phyloP scores from a whole-genome alignment of 306 rosid species.

The Cucumis melo region DNA sequence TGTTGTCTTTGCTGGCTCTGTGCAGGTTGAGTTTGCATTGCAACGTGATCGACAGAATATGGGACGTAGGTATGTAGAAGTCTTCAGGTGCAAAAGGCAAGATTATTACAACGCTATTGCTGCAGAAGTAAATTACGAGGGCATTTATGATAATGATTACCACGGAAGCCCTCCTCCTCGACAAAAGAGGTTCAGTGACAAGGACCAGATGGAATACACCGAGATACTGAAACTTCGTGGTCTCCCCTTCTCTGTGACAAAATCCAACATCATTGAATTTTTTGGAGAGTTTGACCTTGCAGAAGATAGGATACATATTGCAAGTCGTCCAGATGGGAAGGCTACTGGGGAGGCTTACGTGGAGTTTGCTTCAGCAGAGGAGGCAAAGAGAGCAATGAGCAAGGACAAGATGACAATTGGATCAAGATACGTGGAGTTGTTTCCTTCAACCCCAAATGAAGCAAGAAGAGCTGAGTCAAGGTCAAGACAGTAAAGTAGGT shows the following conservation, averaged over 20 bases:
- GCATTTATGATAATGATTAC: constrained; percentile 71
- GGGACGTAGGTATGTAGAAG: constrained; percentile 96
- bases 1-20: constrained; percentile 80
- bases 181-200: constrained; percentile 70
- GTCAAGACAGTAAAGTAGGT: constrained; percentile 65
- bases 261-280: constrained; percentile 61
- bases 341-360: constrained; percentile 97
- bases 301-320: constrained; percentile 75
- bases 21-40: constrained; percentile 86
- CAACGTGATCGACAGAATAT: constrained; percentile 92
- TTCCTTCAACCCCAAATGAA: constrained; percentile 94
- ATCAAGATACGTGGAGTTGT: constrained; percentile 95
- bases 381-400: constrained; percentile 87
- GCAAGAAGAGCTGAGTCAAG: constrained; percentile 93
- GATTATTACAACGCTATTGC: constrained; percentile 93
- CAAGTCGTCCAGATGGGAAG: constrained; percentile 93
- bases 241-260: constrained; percentile 60
- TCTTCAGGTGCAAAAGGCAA: constrained; percentile 89
- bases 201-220: constrained; percentile 87
- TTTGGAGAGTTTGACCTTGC: constrained; percentile 59
- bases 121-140: constrained; percentile 70
- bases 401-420: constrained; percentile 98
- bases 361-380: constrained; percentile 74
- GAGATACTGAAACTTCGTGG: constrained; percentile 98
- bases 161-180: constrained; percentile 96